Percentiles rank a stretch among this genome's conserved stretches.
Conservation (phyloP, 1,139 yeast genomes). For the Hemisphaericaspora xylanilytica region DNA sequence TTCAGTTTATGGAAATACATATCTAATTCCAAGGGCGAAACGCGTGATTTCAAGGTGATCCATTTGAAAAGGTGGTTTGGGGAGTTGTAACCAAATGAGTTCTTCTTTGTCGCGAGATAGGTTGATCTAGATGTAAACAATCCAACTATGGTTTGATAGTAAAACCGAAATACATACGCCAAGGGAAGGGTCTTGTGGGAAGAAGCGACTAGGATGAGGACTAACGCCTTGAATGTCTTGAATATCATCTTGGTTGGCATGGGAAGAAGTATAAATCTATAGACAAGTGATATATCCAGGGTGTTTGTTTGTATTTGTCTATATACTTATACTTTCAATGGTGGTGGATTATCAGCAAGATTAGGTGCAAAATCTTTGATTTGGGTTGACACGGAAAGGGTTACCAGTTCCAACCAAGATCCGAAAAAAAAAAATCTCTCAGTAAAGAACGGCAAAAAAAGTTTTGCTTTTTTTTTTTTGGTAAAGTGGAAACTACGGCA, state of each 20-base stretch:
- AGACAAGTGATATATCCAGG: too few relatives aligned
- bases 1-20: slow-evolving; percentile 85
- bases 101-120: slow-evolving; percentile 25
- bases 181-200: slow-evolving; percentile 66
- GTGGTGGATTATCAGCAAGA: too few relatives aligned
- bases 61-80: slow-evolving; percentile 44
- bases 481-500: too few relatives aligned
- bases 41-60: slow-evolving; percentile 50
- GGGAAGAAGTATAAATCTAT: not conserved
- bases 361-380: too few relatives aligned
- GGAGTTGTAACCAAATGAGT: slow-evolving; percentile 31
- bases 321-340: too few relatives aligned
- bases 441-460: too few relatives aligned
- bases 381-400: too few relatives aligned
- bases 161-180: slow-evolving; percentile 65
- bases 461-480: too few relatives aligned
- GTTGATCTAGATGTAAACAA: slow-evolving; percentile 35
- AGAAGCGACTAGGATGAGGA: slow-evolving; percentile 18
- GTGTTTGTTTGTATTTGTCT: not conserved
- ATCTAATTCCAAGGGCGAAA: slow-evolving; percentile 80
- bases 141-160: slow-evolving; percentile 40
- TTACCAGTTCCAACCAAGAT: too few relatives aligned
- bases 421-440: too few relatives aligned
- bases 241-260: slow-evolving; percentile 7
- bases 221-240: slow-evolving; percentile 9